Percentiles rank a stretch among this genome's conserved stretches.
phyloP scores from a whole-genome alignment of 352 stramenopile species.

The Phytophthora nicotianae region DNA sequence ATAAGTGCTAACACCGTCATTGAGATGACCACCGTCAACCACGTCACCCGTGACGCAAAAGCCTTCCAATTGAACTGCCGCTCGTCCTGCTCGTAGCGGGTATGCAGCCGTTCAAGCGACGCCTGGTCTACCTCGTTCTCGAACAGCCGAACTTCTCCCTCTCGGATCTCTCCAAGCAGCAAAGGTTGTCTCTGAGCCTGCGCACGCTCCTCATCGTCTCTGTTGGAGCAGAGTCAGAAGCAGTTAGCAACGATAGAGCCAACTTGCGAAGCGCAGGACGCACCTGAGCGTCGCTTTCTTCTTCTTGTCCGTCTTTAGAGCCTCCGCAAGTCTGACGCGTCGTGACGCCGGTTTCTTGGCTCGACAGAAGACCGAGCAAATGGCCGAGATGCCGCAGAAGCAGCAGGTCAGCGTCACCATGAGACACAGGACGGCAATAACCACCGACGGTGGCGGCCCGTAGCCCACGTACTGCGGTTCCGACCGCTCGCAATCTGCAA shows the following conservation, averaged over 20 bases:
- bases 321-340: conserved; percentile 20
- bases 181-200: conserved; percentile 58
- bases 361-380: conserved; percentile 77
- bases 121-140: conserved; percentile 63
- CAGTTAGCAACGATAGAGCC: conserved; percentile 8
- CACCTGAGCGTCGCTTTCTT: conserved; percentile 34
- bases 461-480: conserved; percentile 84
- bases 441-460: conserved; percentile 75
- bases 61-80: conserved; percentile 53
- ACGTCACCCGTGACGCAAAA: conserved; percentile 59
- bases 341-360: conserved; percentile 27
- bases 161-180: conserved; percentile 48
- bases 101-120: conserved; percentile 56
- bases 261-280: not conserved
- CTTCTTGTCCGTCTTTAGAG: conserved; percentile 31
- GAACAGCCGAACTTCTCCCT: conserved; percentile 60
- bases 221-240: conserved; percentile 5
- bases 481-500: conserved; percentile 72
- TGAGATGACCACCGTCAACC: conserved; percentile 54
- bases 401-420: conserved; percentile 86
- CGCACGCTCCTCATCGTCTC: conserved; percentile 42
- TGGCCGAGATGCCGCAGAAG: conserved; percentile 73
- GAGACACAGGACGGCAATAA: conserved; percentile 84
- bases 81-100: conserved; percentile 50
- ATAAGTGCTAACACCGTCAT: conserved; percentile 81